phyloP scores from a whole-genome alignment of 225 moss, liverwort and hornwort genomes.

The Pleurozium schreberi region DNA sequence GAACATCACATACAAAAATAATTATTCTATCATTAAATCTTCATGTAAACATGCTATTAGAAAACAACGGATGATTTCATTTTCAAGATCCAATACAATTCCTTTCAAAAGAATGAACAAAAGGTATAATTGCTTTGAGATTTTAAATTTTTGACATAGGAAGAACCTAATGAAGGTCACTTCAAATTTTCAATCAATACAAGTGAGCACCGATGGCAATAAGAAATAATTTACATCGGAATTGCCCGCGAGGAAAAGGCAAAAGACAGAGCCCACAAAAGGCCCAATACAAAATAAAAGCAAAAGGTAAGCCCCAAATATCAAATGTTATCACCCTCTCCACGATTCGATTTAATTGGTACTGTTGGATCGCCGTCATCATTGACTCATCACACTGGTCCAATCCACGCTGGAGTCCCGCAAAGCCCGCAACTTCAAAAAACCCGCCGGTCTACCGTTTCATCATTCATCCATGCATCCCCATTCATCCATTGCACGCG shows the following conservation, averaged over 20 bases:
- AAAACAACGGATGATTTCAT: neutral
- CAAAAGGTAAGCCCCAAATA: neutral
- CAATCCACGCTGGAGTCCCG: neutral
- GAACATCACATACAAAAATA: neutral
- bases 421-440: neutral
- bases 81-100: neutral
- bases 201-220: too few species aligned
- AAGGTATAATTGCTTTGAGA: too few species aligned
- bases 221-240: too few species aligned
- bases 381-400: neutral
- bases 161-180: too few species aligned
- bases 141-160: too few species aligned
- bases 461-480: neutral
- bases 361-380: slow-evolving; percentile 11
- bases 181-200: neutral
- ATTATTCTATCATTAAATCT: neutral
- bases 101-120: too few species aligned
- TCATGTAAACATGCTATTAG: neutral
- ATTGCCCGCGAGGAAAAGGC: neutral
- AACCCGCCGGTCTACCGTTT: neutral
- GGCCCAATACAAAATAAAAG: neutral
- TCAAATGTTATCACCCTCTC: neutral
- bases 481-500: neutral
- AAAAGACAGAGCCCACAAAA: neutral
- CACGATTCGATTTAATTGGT: neutral